These are phyloP conservation scores for Centrapalus pauciflorus DNA, from an alignment of 129 eudicot genomes.

Conservation along the genomic window DNA sequence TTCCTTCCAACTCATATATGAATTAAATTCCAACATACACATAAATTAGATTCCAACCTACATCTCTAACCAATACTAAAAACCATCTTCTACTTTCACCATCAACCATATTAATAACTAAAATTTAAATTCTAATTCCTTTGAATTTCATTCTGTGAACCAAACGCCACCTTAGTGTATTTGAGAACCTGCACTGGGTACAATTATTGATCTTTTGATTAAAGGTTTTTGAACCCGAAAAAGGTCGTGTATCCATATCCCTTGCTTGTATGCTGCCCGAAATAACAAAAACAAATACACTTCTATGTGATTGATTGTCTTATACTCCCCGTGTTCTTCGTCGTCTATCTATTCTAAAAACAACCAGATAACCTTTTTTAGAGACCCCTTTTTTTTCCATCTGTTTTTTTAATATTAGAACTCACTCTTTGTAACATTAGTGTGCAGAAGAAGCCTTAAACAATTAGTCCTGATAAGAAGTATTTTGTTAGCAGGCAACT, in stretches of 20 bases:
- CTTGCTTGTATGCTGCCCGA: neutral
- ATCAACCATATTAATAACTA: no score
- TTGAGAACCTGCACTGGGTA: neutral
- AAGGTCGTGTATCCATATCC: no score
- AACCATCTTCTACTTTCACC: no score
- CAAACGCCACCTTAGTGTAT: no score
- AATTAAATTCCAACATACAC: no score
- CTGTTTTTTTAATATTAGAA: neutral
- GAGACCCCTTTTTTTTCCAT: neutral
- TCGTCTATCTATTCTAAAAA: neutral
- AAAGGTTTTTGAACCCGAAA: neutral
- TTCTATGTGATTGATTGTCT: neutral
- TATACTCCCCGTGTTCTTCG: no score
- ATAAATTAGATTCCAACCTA: no score
- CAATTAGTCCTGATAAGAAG: conserved; percentile 13
- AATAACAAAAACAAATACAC: neutral
- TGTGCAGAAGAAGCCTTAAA: conserved; percentile 1
- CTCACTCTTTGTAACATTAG: neutral
- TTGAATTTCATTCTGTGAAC: no score
- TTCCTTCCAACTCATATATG: no score
- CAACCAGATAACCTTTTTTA: neutral
- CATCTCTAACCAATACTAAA: no score
- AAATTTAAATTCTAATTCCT: no score
- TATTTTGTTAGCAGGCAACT: conserved; percentile 17
- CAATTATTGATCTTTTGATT: neutral